These are phyloP conservation scores for Trifolium pratense DNA, from an alignment of 306 rosid species.

Conservation along the genomic window DNA sequence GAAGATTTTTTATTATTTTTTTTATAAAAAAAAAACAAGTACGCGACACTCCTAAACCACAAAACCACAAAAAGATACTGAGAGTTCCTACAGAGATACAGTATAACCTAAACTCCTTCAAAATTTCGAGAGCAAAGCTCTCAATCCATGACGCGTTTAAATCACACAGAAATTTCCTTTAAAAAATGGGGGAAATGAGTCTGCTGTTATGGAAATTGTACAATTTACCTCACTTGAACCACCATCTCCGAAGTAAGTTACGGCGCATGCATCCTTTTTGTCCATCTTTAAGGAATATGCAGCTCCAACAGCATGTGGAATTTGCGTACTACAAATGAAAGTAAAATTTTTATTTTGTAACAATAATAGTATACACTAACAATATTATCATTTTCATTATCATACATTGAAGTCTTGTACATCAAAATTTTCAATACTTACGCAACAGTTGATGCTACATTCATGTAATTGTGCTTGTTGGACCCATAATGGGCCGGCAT, in stretches of 20 bases:
- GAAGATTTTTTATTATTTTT: not conserved
- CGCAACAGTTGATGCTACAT: conserved; percentile 87
- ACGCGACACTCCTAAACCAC: not conserved
- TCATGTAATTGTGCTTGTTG: conserved; percentile 80
- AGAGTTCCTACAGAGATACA: conserved; percentile 11
- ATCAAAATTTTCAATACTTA: conserved; percentile 46
- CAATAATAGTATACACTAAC: not conserved
- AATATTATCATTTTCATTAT: not conserved
- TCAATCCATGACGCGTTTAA: conserved; percentile 1
- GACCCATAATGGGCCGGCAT: conserved; percentile 95
- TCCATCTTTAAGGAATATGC: conserved; percentile 96
- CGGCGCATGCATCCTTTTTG: conserved; percentile 76
- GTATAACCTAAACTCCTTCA: not conserved
- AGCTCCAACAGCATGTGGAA: conserved; percentile 97
- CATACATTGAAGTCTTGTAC: not conserved
- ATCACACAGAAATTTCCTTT: conserved; percentile 9
- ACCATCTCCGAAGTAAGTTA: conserved; percentile 89
- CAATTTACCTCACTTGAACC: conserved; percentile 91
- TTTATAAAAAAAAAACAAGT: not conserved
- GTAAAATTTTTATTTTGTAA: conserved; percentile 20
- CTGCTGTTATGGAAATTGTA: conserved; percentile 12
- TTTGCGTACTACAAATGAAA: conserved; percentile 65
- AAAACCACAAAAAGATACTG: not conserved
- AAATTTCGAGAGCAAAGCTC: conserved; percentile 8
- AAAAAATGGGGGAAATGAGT: not conserved